Conservation (phyloP, 305 asterid genomes). For the Fraxinus latifolia region DNA sequence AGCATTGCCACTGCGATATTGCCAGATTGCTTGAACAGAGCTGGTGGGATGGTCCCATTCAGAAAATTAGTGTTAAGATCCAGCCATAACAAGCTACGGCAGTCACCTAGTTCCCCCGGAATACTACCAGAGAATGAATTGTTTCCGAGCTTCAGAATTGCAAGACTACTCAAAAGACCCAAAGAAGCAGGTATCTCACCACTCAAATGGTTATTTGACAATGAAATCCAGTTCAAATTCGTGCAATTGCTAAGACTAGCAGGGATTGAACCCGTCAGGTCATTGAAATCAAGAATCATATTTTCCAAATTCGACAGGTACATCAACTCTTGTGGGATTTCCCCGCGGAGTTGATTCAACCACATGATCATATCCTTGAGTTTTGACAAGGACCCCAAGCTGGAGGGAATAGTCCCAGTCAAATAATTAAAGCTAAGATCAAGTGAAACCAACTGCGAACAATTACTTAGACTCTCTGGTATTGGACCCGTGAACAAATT, state of each 20-base stretch:
- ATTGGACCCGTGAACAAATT: constrained; percentile 54
- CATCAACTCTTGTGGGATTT: constrained; percentile 66
- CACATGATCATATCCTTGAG: constrained; percentile 51
- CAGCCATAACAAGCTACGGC: constrained; percentile 78
- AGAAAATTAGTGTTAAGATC: constrained; percentile 65
- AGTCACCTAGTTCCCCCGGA: constrained; percentile 69
- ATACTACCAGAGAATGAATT: constrained; percentile 55
- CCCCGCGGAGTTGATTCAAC: constrained; percentile 69
- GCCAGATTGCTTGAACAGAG: constrained; percentile 79
- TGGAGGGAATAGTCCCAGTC: constrained; percentile 49
- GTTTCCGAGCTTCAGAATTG: constrained; percentile 56
- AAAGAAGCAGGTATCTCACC: constrained; percentile 64
- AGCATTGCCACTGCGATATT: constrained; percentile 57
- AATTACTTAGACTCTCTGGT: constrained; percentile 55
- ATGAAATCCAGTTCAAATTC: constrained; percentile 59
- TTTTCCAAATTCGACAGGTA: constrained; percentile 45
- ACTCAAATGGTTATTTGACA: constrained; percentile 49
- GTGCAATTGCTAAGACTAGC: constrained; percentile 57
- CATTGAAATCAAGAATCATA: constrained; percentile 67
- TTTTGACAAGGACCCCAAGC: constrained; percentile 52
- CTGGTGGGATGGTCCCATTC: constrained; percentile 64
- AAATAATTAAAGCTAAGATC: constrained; percentile 62
- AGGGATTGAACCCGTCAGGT: constrained; percentile 56
- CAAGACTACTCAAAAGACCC: constrained; percentile 47
- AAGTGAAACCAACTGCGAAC: constrained; percentile 48